Percentiles rank a stretch among this genome's conserved stretches.
Evolutionary conservation across 192 early-diverging fungal genomes (phyloP).

Genomic region (Helicostylum pulchrum): DNA sequence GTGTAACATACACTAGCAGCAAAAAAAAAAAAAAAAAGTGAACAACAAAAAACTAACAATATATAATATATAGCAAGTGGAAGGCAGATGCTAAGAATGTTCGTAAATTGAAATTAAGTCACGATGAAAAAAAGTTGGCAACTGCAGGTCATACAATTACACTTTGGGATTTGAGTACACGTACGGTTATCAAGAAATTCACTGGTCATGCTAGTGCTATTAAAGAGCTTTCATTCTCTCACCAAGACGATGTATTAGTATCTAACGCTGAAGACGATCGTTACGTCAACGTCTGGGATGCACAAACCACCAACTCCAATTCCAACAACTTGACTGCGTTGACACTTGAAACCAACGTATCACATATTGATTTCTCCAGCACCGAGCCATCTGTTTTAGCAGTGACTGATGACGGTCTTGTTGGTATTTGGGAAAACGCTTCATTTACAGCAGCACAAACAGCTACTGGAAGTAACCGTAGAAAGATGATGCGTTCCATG

Average conservation of each 20-base stretch:
- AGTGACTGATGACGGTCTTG: constrained; percentile 52
- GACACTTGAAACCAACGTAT: constrained; percentile 46
- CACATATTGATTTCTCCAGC: constrained; percentile 44
- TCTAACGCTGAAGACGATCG: constrained; percentile 50
- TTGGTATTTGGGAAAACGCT: constrained; percentile 50
- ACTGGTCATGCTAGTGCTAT: constrained; percentile 53
- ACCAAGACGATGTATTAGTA: constrained; percentile 44
- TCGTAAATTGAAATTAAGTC: constrained; percentile 45
- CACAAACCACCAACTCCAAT: constrained; percentile 36
- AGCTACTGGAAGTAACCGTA: neutral
- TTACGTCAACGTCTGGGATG: constrained; percentile 57
- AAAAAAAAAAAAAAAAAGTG: neutral
- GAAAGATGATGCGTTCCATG: constrained; percentile 43
- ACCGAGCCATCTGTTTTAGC: constrained; percentile 43
- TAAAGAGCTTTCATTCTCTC: constrained; percentile 46
- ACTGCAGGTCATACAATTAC: constrained; percentile 55
- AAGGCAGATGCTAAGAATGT: constrained; percentile 48
- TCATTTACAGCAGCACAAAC: constrained; percentile 14
- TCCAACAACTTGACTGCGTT: constrained; percentile 44
- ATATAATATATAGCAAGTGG: constrained; percentile 37
- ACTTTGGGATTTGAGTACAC: constrained; percentile 47
- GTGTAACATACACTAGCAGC: neutral
- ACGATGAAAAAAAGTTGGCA: constrained; percentile 48
- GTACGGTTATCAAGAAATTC: constrained; percentile 46
- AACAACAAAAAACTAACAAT: neutral